A percentile compares a stretch with the other conserved stretches of the same genome.
These are phyloP conservation scores for Phytophthora palmivora DNA, from an alignment of 352 stramenopile genomes.

Conservation along the genomic window DNA sequence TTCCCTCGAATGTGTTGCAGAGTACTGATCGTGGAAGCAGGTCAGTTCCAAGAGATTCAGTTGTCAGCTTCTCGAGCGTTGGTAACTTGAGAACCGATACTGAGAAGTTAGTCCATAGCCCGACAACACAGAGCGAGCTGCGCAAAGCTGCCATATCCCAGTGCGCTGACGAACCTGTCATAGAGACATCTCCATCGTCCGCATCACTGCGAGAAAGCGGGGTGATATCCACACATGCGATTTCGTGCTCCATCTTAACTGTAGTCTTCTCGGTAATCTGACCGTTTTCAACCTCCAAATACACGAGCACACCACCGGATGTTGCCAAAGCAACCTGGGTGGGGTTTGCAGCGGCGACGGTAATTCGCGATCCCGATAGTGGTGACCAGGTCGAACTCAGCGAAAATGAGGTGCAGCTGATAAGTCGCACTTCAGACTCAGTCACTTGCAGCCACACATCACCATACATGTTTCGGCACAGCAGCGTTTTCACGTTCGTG, in stretches of 20 bases:
- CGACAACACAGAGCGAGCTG: constrained; percentile 81
- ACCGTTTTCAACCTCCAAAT: constrained; percentile 84
- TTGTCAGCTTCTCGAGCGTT: constrained; percentile 69
- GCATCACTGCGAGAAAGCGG: constrained; percentile 45
- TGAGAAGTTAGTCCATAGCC: constrained; percentile 94
- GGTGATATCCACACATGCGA: constrained; percentile 94
- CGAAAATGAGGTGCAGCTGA: constrained; percentile 71
- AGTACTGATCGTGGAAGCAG: constrained; percentile 90
- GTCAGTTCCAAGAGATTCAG: constrained; percentile 79
- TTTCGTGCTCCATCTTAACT: constrained; percentile 92
- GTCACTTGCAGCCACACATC: constrained; percentile 95
- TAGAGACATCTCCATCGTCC: constrained; percentile 67
- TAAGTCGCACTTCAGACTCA: constrained; percentile 90
- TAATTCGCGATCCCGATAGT: constrained; percentile 71
- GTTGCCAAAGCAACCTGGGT: constrained; percentile 94
- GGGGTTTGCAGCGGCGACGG: constrained; percentile 85
- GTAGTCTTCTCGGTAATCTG: constrained; percentile 69
- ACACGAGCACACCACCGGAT: constrained; percentile 89
- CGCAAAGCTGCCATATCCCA: constrained; percentile 65
- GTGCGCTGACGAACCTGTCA: constrained; percentile 51
- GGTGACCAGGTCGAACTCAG: constrained; percentile 84
- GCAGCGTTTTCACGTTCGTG: constrained; percentile 90
- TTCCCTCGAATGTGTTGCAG: constrained; percentile 84
- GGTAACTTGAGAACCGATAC: constrained; percentile 89
- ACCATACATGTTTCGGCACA: constrained; percentile 92